Percentiles rank a stretch among this genome's conserved stretches.
phyloP scores from a whole-genome alignment of 2,329 filamentous ascomycete genomes.

The Fusarium coicis region DNA sequence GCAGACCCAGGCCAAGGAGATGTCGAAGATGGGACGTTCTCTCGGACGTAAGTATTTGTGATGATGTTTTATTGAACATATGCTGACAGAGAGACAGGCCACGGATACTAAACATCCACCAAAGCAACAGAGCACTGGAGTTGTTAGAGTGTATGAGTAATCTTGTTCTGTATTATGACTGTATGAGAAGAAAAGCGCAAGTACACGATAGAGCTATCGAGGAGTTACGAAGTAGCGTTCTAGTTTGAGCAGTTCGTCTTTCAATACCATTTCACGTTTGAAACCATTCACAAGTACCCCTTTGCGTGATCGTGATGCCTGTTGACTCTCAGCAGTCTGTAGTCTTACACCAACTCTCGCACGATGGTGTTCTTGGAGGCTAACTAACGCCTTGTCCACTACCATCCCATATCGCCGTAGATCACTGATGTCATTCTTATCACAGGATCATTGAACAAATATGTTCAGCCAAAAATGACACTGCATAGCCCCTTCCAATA shows the following conservation, averaged over 20 bases:
- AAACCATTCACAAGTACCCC: no score
- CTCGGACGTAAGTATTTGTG: conserved; percentile 68
- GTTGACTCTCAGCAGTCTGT: no score
- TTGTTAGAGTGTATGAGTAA: not conserved
- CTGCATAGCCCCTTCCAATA: no score
- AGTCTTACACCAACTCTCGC: no score
- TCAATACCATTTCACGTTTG: no score
- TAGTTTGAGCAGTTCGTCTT: not conserved
- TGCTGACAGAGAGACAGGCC: conserved; percentile 11
- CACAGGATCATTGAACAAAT: no score
- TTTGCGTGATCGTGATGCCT: no score
- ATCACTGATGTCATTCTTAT: no score
- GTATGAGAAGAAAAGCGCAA: conserved; percentile 18
- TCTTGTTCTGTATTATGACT: conserved; percentile 10
- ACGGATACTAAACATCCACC: conserved; percentile 10
- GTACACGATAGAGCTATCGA: not conserved
- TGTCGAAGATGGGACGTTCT: conserved; percentile 76
- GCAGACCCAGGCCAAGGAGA: conserved; percentile 71
- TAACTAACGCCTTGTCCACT: no score
- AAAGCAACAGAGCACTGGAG: rapidly evolving
- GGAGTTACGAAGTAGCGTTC: not conserved
- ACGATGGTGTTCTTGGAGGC: no score
- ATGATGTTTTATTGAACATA: rapidly evolving
- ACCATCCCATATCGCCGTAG: no score
- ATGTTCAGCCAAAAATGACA: no score